Evolutionary conservation across 164 flowering plant genomes (phyloP).

Genomic region (Vitis rupestris): DNA sequence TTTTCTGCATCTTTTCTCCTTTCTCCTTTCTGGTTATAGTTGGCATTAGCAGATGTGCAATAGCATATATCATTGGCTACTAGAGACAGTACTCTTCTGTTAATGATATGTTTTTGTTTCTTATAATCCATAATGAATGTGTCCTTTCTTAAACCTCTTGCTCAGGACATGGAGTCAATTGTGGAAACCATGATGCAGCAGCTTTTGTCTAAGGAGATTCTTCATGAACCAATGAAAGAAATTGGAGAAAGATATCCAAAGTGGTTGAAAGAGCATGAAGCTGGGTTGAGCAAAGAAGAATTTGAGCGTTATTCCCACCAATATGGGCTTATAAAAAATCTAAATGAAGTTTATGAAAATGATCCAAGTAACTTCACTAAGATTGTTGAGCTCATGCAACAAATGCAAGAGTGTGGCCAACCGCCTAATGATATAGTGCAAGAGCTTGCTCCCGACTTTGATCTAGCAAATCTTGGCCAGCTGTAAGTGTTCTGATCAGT

Average conservation of each 20-base stretch:
- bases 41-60: too few relatives aligned
- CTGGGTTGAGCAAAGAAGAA: constrained; percentile 70
- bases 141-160: constrained; percentile 10
- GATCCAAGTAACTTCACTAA: constrained; percentile 76
- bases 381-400: constrained; percentile 96
- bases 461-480: constrained; percentile 73
- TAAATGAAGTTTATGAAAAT: constrained; percentile 75
- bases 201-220: constrained; percentile 91
- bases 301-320: constrained; percentile 69
- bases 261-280: constrained; percentile 85
- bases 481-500: constrained; percentile 58
- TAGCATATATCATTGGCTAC: too few relatives aligned
- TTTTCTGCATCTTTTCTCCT: too few relatives aligned
- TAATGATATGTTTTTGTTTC: too few relatives aligned
- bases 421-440: constrained; percentile 93
- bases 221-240: constrained; percentile 98
- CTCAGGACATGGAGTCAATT: constrained; percentile 93
- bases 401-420: constrained; percentile 99
- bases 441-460: constrained; percentile 93
- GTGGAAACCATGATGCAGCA: constrained; percentile 99
- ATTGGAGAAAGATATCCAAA: constrained; percentile 90
- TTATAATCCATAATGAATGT: too few relatives aligned
- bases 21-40: too few relatives aligned
- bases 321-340: constrained; percentile 60
- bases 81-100: too few relatives aligned